Evolutionary conservation across 306 rosid species (phyloP).

Genomic region (Biancaea sappan): DNA sequence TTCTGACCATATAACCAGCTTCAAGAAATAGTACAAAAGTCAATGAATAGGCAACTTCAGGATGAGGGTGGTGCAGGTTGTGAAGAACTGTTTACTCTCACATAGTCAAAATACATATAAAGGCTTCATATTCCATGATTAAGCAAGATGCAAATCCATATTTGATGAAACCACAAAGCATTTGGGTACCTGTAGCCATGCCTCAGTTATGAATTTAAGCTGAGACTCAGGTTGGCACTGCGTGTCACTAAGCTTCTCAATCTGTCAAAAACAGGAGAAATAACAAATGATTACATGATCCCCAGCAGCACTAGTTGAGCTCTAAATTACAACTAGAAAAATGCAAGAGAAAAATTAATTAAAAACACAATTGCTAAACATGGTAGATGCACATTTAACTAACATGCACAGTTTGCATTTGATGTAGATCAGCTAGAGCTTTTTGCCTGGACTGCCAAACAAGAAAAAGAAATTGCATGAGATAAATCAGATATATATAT

Average conservation of each 20-base stretch:
- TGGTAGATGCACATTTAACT: constrained; percentile 27
- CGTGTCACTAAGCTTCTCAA: constrained; percentile 87
- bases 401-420: constrained; percentile 92
- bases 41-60: constrained; percentile 6
- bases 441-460: constrained; percentile 88
- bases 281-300: background rate
- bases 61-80: background rate
- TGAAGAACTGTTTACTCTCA: constrained; percentile 6
- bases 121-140: background rate
- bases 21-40: constrained; percentile 20
- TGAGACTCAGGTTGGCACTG: constrained; percentile 98
- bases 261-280: constrained; percentile 44
- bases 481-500: background rate
- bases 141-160: background rate
- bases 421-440: constrained; percentile 88
- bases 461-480: background rate
- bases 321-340: constrained; percentile 12
- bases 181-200: constrained; percentile 87
- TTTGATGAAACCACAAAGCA: constrained; percentile 7
- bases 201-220: constrained; percentile 95
- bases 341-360: background rate
- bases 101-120: background rate
- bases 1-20: background rate
- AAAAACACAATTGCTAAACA: background rate
- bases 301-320: constrained; percentile 18